Evolutionary conservation across 768 basidiomycete genomes (phyloP).

Genomic region (Tylopilus sp.): DNA sequence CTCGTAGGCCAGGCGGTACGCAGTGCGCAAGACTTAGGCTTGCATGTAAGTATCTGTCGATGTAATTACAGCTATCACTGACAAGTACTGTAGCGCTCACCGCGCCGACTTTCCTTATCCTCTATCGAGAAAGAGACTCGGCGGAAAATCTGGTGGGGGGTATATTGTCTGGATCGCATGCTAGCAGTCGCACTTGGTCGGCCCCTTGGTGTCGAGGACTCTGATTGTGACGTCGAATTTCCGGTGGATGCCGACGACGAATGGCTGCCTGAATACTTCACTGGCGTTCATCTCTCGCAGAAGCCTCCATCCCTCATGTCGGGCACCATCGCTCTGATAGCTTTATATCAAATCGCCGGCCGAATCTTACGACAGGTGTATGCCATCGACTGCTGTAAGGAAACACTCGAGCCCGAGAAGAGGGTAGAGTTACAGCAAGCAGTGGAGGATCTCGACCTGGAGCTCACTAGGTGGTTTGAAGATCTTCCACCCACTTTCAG

Average conservation of each 20-base stretch:
- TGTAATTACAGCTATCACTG: constrained; percentile 9
- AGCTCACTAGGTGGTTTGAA: constrained; percentile 82
- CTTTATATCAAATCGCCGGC: constrained; percentile 82
- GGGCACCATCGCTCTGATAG: constrained; percentile 71
- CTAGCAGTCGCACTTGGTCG: constrained; percentile 87
- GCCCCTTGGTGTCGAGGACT: constrained; percentile 84
- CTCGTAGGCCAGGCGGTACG: constrained; percentile 88
- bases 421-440: constrained; percentile 71
- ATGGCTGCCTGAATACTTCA: constrained; percentile 65
- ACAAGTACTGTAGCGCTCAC: constrained; percentile 61
- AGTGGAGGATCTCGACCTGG: constrained; percentile 74
- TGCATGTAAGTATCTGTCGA: constrained; percentile 65
- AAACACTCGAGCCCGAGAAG: constrained; percentile 68
- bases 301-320: constrained; percentile 71
- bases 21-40: constrained; percentile 84
- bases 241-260: constrained; percentile 86
- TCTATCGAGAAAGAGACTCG: constrained; percentile 86
- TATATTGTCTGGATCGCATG: constrained; percentile 89
- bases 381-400: constrained; percentile 73
- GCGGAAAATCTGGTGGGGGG: constrained; percentile 92
- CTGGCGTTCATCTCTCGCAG: constrained; percentile 54
- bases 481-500: constrained; percentile 73
- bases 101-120: constrained; percentile 64
- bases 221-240: constrained; percentile 86
- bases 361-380: constrained; percentile 81